Conservation (phyloP, 306 rosid species). For the Crotalaria pallida region DNA sequence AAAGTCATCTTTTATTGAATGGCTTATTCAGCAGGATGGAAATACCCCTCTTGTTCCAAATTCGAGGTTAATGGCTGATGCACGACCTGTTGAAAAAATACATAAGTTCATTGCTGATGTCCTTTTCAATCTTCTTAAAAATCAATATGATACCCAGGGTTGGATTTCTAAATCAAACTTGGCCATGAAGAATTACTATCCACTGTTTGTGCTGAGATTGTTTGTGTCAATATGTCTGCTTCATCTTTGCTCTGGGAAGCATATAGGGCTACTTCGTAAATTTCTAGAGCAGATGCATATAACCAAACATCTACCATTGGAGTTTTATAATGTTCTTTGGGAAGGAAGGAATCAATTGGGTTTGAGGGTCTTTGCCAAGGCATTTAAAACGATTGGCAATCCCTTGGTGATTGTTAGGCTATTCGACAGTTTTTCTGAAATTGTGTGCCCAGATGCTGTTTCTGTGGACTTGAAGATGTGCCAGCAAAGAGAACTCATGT, state of each 20-base stretch:
- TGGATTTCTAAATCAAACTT: conserved; percentile 38
- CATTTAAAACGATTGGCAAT: conserved; percentile 40
- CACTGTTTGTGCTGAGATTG: conserved; percentile 39
- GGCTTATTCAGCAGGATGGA: conserved; percentile 45
- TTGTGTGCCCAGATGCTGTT: conserved; percentile 30
- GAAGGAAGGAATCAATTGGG: conserved; percentile 3
- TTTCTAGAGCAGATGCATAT: conserved; percentile 21
- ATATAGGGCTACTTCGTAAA: conserved; percentile 1
- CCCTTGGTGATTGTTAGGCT: conserved; percentile 44
- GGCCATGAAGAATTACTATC: conserved; percentile 11
- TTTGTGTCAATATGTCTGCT: conserved; percentile 41
- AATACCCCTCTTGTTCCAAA: neutral
- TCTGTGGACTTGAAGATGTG: conserved; percentile 28
- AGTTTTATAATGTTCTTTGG: conserved; percentile 27
- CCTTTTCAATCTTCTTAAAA: conserved; percentile 12
- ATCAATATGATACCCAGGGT: neutral
- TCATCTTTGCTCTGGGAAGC: conserved; percentile 24
- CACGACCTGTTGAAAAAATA: neutral
- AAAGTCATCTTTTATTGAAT: conserved; percentile 53
- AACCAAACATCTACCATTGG: conserved; percentile 24
- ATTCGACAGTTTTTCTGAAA: neutral
- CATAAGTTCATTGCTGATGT: conserved; percentile 14
- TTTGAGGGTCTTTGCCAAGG: conserved; percentile 35
- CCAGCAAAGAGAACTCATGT: conserved; percentile 11
- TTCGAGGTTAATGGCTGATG: neutral